These are phyloP conservation scores for Volvox carteri DNA, from an alignment of 163 green algal genomes.

Conservation along the genomic window DNA sequence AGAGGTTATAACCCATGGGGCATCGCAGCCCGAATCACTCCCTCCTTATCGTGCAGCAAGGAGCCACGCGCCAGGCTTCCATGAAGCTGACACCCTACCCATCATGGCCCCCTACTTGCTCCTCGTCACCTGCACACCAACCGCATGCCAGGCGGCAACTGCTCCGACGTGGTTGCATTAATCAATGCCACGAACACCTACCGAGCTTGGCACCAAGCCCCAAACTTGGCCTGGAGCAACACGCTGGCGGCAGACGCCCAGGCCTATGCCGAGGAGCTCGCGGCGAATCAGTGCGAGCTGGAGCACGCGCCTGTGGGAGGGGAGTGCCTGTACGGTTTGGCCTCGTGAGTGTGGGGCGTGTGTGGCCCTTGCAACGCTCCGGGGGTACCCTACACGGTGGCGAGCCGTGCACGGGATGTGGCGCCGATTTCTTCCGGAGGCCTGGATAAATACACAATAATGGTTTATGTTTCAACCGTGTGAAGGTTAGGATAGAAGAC, in stretches of 20 bases:
- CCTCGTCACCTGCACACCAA: no score
- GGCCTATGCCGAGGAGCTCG: constrained; percentile 16
- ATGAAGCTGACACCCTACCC: neutral
- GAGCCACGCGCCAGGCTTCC: neutral
- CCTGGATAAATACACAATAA: no score
- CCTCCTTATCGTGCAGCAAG: no score
- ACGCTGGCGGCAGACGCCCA: neutral
- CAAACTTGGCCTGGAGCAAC: neutral
- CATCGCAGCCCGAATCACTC: no score
- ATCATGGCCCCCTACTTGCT: neutral
- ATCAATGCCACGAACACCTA: constrained; percentile 9
- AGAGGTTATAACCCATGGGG: no score
- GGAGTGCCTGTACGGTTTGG: constrained; percentile 17
- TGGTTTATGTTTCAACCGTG: no score
- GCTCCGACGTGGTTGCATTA: neutral
- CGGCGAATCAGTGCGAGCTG: constrained; percentile 17
- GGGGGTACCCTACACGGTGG: no score
- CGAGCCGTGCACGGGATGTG: no score
- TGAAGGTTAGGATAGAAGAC: no score
- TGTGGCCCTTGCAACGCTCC: no score
- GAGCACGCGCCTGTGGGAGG: neutral
- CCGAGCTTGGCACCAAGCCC: neutral
- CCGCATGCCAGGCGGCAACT: constrained; percentile 9
- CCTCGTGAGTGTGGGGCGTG: neutral
- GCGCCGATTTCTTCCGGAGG: no score